Percentiles rank a stretch among this genome's conserved stretches.
Conservation (phyloP, 2,329 filamentous ascomycete genomes). For the Trematosphaeria pertusa region DNA sequence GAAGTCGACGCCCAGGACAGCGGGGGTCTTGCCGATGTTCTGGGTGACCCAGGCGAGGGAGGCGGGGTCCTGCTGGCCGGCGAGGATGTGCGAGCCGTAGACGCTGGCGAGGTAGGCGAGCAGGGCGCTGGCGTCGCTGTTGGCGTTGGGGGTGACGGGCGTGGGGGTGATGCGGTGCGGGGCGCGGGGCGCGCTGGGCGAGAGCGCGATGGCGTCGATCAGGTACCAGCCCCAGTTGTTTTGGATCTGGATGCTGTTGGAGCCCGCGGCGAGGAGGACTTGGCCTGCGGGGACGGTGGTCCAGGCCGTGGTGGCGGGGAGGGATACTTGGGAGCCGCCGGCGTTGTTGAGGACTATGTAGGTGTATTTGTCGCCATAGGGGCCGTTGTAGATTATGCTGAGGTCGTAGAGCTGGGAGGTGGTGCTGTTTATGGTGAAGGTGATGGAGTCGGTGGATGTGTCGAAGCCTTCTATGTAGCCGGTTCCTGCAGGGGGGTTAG, state of each 20-base stretch:
- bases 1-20: slow-evolving; percentile 55
- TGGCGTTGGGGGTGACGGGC: slow-evolving; percentile 50
- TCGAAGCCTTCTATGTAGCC: slow-evolving; percentile 59
- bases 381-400: slow-evolving; percentile 53
- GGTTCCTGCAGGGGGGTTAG: slow-evolving; percentile 46
- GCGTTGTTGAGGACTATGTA: slow-evolving; percentile 54
- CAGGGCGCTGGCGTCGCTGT: slow-evolving; percentile 47
- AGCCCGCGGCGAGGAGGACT: slow-evolving; percentile 52
- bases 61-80: slow-evolving; percentile 56
- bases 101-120: slow-evolving; percentile 53
- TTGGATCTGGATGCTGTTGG: slow-evolving; percentile 56
- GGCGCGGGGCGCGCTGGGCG: slow-evolving; percentile 45
- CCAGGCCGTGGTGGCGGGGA: slow-evolving; percentile 50
- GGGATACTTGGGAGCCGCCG: slow-evolving; percentile 50
- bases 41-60: slow-evolving; percentile 53
- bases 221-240: slow-evolving; percentile 60
- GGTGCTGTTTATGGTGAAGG: slow-evolving; percentile 50
- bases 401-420: slow-evolving; percentile 53
- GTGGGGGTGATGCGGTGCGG: slow-evolving; percentile 50
- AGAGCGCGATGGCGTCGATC: slow-evolving; percentile 53
- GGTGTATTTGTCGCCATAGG: slow-evolving; percentile 57
- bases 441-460: slow-evolving; percentile 51
- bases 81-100: slow-evolving; percentile 57
- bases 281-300: slow-evolving; percentile 53
- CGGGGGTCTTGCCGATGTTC: slow-evolving; percentile 57